Conservation (phyloP, 345 rosid genomes). For the Arabis alpina region DNA sequence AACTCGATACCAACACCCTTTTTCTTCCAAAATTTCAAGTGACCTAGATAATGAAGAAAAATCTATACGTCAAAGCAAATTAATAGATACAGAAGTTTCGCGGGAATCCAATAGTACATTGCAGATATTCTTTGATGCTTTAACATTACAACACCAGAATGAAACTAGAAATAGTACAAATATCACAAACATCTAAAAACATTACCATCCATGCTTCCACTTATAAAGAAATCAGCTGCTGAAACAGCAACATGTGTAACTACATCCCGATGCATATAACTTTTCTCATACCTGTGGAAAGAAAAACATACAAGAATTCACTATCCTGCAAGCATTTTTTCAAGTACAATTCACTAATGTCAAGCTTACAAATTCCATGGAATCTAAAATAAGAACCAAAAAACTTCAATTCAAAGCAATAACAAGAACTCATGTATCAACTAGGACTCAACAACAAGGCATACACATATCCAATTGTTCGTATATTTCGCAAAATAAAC, state of each 20-base stretch:
- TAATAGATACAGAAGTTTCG: background rate
- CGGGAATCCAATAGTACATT: background rate
- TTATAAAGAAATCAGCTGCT: slow-evolving; percentile 86
- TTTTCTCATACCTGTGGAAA: slow-evolving; percentile 83
- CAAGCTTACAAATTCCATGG: background rate
- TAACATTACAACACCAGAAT: slow-evolving; percentile 6
- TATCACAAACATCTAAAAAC: slow-evolving; percentile 5
- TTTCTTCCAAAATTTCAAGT: slow-evolving; percentile 98
- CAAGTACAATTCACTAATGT: background rate
- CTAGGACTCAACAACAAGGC: background rate
- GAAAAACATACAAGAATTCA: background rate
- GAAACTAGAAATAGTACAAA: background rate
- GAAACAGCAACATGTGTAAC: slow-evolving; percentile 95
- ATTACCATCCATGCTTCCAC: slow-evolving; percentile 91
- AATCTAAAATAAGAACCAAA: too few species aligned
- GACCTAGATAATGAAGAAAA: slow-evolving; percentile 56
- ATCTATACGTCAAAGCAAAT: background rate
- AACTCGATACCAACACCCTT: slow-evolving; percentile 84
- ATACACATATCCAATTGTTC: background rate
- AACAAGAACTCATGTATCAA: background rate
- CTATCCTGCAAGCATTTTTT: background rate
- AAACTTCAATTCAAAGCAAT: background rate
- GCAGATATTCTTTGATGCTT: background rate
- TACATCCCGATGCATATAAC: slow-evolving; percentile 97
- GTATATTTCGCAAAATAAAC: background rate